Percentiles rank a stretch among this genome's conserved stretches.
Conservation (phyloP, 2,329 filamentous ascomycete species). For the Aspergillus felis region DNA sequence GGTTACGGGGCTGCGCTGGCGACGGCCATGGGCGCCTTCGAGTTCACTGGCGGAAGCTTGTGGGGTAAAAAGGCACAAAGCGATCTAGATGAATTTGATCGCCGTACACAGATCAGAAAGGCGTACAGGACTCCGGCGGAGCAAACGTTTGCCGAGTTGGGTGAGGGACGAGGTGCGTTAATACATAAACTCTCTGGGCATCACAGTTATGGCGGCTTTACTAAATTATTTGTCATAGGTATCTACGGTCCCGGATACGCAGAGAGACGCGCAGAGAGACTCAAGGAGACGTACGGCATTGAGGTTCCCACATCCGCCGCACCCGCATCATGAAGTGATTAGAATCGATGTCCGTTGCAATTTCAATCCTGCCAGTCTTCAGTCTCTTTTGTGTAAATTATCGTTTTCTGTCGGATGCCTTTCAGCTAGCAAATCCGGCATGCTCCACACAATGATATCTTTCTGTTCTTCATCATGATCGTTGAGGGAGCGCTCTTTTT, state of each 20-base stretch:
- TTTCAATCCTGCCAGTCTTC: constrained; percentile 16
- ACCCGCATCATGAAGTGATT: constrained; percentile 36
- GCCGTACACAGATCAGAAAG: constrained; percentile 70
- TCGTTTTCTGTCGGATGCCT: constrained; percentile 17
- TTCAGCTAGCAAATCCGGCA: constrained; percentile 19
- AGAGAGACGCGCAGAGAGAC: constrained; percentile 73
- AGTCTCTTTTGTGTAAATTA: constrained; percentile 28
- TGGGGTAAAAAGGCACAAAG: constrained; percentile 53
- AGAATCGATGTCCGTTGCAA: constrained; percentile 16
- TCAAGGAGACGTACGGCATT: constrained; percentile 84
- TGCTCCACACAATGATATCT: constrained; percentile 14
- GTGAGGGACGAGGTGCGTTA: constrained; percentile 77
- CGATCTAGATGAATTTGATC: constrained; percentile 68
- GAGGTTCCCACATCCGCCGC: constrained; percentile 65
- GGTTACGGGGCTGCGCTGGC: constrained; percentile 62
- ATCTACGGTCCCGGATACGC: constrained; percentile 79
- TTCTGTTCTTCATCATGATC: constrained; percentile 3
- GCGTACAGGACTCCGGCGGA: constrained; percentile 70
- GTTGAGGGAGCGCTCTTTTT: neutral
- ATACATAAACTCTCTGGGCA: neutral
- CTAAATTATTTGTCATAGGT: constrained; percentile 48
- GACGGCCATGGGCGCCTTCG: constrained; percentile 58
- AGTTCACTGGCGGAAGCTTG: constrained; percentile 62
- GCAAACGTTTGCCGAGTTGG: constrained; percentile 75
- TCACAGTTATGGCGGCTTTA: neutral